Conservation (phyloP, 352 stramenopile genomes). For the Pythium brachiatum region DNA sequence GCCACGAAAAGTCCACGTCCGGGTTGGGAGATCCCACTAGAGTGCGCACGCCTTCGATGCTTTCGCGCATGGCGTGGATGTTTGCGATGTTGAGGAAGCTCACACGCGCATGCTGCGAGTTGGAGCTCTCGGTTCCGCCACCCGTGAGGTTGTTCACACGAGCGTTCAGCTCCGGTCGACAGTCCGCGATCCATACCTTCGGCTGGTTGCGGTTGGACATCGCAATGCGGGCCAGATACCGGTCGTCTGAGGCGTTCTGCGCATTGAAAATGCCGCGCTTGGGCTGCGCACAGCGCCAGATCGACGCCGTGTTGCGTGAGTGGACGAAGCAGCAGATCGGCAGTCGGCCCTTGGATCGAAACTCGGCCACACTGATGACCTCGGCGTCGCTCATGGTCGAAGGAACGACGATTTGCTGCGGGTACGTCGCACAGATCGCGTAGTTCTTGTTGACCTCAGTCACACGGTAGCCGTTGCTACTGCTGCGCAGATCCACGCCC, state of each 20-base stretch:
- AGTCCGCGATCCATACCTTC: slow-evolving; percentile 88
- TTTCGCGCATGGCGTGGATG: slow-evolving; percentile 92
- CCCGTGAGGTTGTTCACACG: slow-evolving; percentile 88
- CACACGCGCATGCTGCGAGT: slow-evolving; percentile 65
- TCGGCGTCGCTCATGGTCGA: slow-evolving; percentile 57
- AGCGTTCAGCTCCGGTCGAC: slow-evolving; percentile 87
- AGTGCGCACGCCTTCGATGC: slow-evolving; percentile 60
- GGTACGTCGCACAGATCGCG: slow-evolving; percentile 80
- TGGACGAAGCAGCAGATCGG: slow-evolving; percentile 85
- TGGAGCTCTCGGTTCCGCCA: slow-evolving; percentile 87
- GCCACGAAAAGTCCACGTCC: slow-evolving; percentile 63
- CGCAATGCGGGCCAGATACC: slow-evolving; percentile 66
- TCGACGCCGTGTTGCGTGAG: slow-evolving; percentile 54
- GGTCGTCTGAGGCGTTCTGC: slow-evolving; percentile 69
- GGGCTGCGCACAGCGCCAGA: slow-evolving; percentile 85
- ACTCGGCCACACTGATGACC: slow-evolving; percentile 64
- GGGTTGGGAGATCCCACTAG: slow-evolving; percentile 42
- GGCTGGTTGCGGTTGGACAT: slow-evolving; percentile 39
- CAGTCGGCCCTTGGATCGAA: slow-evolving; percentile 78
- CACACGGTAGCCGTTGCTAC: slow-evolving; percentile 37
- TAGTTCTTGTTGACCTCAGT: slow-evolving; percentile 69
- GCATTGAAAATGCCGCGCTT: slow-evolving; percentile 82
- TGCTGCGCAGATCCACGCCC: slow-evolving; percentile 47
- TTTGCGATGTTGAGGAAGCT: slow-evolving; percentile 91
- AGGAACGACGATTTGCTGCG: slow-evolving; percentile 70